A percentile compares a stretch with the other conserved stretches of the same genome.
Evolutionary conservation across 192 early-diverging fungal genomes (phyloP).

Genomic region (Gonapodya sp.): DNA sequence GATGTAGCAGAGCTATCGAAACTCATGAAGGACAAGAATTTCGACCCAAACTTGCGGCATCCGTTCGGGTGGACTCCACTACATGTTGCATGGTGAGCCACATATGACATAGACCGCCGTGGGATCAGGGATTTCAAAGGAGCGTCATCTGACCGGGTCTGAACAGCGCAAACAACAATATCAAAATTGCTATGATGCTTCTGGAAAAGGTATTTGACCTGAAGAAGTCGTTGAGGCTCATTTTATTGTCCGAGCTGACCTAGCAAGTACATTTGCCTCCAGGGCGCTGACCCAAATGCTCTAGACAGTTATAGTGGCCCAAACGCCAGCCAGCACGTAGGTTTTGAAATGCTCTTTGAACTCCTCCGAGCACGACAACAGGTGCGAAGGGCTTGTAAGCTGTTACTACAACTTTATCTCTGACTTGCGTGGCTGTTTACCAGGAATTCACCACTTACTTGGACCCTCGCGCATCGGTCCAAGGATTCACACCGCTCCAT

Average conservation of each 20-base stretch:
- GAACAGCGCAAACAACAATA: conserved; percentile 5
- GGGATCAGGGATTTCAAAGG: neutral
- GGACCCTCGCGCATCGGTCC: neutral
- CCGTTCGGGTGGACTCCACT: conserved; percentile 11
- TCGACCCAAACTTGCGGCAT: neutral
- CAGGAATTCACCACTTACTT: neutral
- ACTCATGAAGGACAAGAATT: neutral
- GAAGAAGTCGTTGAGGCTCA: no score
- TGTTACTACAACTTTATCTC: neutral
- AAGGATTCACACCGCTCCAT: conserved; percentile 6
- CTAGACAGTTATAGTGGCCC: neutral
- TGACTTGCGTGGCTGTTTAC: neutral
- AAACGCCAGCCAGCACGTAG: neutral
- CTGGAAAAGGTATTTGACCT: no score
- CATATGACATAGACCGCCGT: neutral
- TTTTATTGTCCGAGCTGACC: no score
- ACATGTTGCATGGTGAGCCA: neutral
- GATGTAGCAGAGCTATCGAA: neutral
- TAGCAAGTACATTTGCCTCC: no score
- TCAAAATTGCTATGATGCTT: neutral
- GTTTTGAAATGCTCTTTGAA: neutral
- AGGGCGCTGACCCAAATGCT: neutral
- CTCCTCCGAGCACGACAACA: neutral
- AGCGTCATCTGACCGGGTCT: neutral
- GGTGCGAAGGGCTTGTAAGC: neutral